Evolutionary conservation across 2,329 filamentous ascomycete genomes (phyloP).

Genomic region (Ambrosiella xylebori): DNA sequence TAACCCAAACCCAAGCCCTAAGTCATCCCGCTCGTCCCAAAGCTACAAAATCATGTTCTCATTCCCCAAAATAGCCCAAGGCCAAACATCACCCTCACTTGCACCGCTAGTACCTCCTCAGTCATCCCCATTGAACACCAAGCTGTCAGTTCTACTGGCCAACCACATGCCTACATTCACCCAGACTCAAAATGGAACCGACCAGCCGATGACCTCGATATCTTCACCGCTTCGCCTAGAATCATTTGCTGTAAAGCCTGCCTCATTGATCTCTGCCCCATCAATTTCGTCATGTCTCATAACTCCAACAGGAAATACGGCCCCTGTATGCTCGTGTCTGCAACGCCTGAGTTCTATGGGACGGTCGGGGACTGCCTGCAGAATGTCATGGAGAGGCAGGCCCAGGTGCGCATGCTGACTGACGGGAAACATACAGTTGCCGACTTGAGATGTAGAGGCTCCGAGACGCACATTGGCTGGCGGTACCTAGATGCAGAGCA

Average conservation of each 20-base stretch:
- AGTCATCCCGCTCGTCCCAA: background rate
- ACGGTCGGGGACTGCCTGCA: conserved; percentile 22
- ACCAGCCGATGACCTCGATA: conserved; percentile 15
- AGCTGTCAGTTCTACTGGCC: background rate
- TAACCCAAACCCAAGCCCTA: background rate
- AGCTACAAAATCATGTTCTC: background rate
- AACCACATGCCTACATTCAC: conserved; percentile 2
- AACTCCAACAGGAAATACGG: conserved; percentile 50
- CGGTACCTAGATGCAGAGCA: conserved; percentile 50
- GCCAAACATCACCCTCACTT: background rate
- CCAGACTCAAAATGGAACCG: conserved; percentile 6
- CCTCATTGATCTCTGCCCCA: conserved; percentile 42
- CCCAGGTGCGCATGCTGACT: conserved; percentile 39
- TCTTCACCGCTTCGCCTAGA: conserved; percentile 2
- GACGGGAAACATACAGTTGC: conserved; percentile 48
- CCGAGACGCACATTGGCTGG: conserved; percentile 43
- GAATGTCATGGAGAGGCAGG: conserved; percentile 38
- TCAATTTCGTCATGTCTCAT: conserved; percentile 45
- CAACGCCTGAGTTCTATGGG: conserved; percentile 16
- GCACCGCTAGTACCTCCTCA: background rate
- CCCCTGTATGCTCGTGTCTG: conserved; percentile 41
- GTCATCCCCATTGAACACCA: background rate
- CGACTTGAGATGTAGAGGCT: conserved; percentile 42
- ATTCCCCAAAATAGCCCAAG: background rate
- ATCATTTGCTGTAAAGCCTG: conserved; percentile 38